Evolutionary conservation across 1,284 basidiomycete species (phyloP), one percentile per base, ranked within the genome.

Genomic region (Earliella scabrosa): DNA sequence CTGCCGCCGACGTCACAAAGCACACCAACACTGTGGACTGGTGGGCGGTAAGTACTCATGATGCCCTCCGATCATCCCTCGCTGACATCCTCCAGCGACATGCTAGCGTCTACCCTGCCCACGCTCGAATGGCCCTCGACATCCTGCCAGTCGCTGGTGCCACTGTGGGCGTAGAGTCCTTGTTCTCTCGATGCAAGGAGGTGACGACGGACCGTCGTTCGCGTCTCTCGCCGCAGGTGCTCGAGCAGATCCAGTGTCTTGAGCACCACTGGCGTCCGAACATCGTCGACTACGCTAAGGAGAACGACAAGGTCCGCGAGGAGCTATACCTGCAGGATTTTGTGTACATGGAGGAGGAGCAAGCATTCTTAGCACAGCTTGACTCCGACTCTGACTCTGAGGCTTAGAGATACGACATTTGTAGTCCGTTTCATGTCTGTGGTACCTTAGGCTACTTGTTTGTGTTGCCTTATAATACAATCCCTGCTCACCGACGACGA

Each of bases 31-130:
- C 50, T 2, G 24, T 57, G 6, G 24, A n/a, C 13, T 57, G 50
- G 55, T 57, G 55, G 55, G 9, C 35, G 10, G 55, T 57, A 57
- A 10, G 49, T 48, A 34, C 32, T 6, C 7, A 16, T 31, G 26
- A 8, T 16, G 3, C 2, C n/a, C 11, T 7, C 4, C 31, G 13
- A 9, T 9, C 13, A 4, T n/a, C 18, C 10, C 26, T 32, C 10
- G 36, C 27, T 31, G 2, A 7, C 10, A 1, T 24, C 36, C 21
- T 41, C 26, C 16, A 43, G 24, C 18, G 23, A 32, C 38, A 50
- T 21, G 29, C 21, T 20, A 13, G 21, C 2, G 16, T 43, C 4
- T 52, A 45, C 7, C 50, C 43, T 2, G 45, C 50, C 2, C 41
- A 36, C 1, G 50, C 41, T 20, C 50, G 43, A 4, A 52, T 52